phyloP scores from a whole-genome alignment of 805 yeast genomes.

The Lachancea quebecensis region DNA sequence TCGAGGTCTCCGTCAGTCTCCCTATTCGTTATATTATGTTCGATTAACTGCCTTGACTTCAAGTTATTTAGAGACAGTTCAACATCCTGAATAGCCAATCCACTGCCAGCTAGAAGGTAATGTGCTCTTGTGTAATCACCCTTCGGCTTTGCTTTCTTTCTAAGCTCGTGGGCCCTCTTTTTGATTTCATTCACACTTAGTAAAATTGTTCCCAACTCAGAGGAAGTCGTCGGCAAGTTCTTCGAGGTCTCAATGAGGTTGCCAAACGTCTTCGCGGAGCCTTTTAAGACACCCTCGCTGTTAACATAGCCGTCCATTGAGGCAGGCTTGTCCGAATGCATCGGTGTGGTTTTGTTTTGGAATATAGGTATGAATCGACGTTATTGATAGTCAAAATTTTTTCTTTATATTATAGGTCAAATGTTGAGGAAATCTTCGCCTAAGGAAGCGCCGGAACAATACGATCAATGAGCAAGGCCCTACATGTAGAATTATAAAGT shows the following conservation, averaged over 20 bases:
- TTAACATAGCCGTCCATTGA: neutral
- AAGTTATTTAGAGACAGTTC: constrained; percentile 46
- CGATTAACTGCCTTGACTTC: constrained; percentile 37
- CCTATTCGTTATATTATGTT: constrained; percentile 16
- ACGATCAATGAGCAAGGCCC: too few relatives aligned
- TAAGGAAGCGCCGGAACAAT: too few relatives aligned
- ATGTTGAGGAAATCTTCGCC: too few relatives aligned
- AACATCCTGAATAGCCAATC: constrained; percentile 78
- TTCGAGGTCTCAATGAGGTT: constrained; percentile 74
- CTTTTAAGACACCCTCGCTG: neutral
- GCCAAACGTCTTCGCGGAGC: constrained; percentile 36
- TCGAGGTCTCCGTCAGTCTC: constrained; percentile 43
- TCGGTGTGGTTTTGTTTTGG: neutral
- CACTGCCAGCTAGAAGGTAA: constrained; percentile 83
- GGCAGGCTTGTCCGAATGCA: neutral
- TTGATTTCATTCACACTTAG: constrained; percentile 74
- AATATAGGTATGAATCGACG: too few relatives aligned
- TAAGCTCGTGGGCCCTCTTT: constrained; percentile 52
- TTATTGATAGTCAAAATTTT: too few relatives aligned
- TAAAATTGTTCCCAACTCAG: constrained; percentile 74
- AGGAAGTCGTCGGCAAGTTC: constrained; percentile 57
- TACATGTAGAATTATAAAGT: too few relatives aligned
- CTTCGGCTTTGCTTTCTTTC: constrained; percentile 38
- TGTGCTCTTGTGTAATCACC: constrained; percentile 63
- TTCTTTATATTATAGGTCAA: too few relatives aligned